Conservation (phyloP, 495 filamentous ascomycete species). For the Penicillium cosmopolitanum region DNA sequence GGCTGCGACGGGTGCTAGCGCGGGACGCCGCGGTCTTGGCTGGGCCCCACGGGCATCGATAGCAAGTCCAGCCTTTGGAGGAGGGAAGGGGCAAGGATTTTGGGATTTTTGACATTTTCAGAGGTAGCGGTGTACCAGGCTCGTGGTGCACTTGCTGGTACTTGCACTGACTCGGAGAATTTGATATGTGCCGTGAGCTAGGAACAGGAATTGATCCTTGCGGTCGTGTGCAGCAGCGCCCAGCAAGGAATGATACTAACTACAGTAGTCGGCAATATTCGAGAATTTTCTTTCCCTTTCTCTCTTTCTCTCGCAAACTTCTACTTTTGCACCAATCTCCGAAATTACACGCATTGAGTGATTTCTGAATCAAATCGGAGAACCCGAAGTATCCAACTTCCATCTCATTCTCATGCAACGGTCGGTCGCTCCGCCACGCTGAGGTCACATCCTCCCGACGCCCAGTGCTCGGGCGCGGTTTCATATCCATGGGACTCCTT, state of each 20-base stretch:
- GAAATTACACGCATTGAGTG: background rate
- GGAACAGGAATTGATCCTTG: background rate
- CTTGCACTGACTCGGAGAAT: background rate
- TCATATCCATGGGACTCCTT: slow-evolving; percentile 6
- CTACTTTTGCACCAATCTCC: background rate
- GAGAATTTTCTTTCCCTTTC: background rate
- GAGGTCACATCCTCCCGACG: background rate
- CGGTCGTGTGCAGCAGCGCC: background rate
- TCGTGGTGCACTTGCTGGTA: slow-evolving; percentile 1
- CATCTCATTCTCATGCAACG: slow-evolving; percentile 4
- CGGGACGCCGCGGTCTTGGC: slow-evolving; percentile 1
- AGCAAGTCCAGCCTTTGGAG: background rate
- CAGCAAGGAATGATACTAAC: background rate
- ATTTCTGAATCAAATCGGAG: background rate
- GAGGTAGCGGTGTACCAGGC: background rate
- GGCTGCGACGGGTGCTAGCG: slow-evolving; percentile 4
- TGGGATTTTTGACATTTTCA: background rate
- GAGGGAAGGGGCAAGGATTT: background rate
- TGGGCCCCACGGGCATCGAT: slow-evolving; percentile 1
- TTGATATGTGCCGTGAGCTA: background rate
- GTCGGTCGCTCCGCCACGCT: slow-evolving; percentile 5
- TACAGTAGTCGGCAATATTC: background rate
- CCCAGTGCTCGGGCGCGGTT: slow-evolving; percentile 5
- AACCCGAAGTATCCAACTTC: background rate
- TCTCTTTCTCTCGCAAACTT: background rate